Base-by-base conservation (phyloP, 1,284 basidiomycete species). In the Apiotrichum mycotoxinovorans region DNA sequence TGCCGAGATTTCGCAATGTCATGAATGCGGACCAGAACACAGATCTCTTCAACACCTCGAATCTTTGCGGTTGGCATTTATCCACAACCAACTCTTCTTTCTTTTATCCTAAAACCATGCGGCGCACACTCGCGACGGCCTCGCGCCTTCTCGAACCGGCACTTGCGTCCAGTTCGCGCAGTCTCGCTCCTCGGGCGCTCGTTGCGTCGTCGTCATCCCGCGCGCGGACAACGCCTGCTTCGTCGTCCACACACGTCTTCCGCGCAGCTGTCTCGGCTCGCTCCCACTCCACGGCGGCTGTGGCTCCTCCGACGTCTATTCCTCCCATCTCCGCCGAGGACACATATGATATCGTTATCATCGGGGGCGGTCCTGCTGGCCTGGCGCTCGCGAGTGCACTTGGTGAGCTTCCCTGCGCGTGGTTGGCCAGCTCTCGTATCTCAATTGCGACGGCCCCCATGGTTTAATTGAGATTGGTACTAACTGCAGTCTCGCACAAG, bases 341-440 rank as follows among this genome's bases (percentile, higher is more conserved):
- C 47, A 75, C 69, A 1, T 86, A 83, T 62, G 93, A 96, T 73
- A 81, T 96, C 52, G 89, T 96, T 34, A 89, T 98, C 65, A 91
- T 97, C 37, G 95, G 95, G 17, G 95, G 92, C 45, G 94, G 94
- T 1, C 92, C 92, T 22, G 91, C 86, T 1, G 95, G 95, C 17
- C 82, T 98, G 26, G 89, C 93, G 5, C 80, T 98, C 27, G 92
- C 92, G 1, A 86, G 85, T 70, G 90, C 91, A 25, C 81, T 98
- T 22, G 83, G 93, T 92, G 68, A 64, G 82, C 75, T 35, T 11
- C 35, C 26, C n/a, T 34, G 22, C 43, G 41, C n/a, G 20, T 34
- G n/a, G n/a, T n/a, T n/a, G n/a, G n/a, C n/a, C 10, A 42, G 4
- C 20, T 22, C 17, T 27, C n/a, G n/a, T n/a, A n/a, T n/a, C n/a